These are phyloP conservation scores for Leccinum rimulosum DNA, from an alignment of 768 basidiomycete genomes.

Conservation along the genomic window DNA sequence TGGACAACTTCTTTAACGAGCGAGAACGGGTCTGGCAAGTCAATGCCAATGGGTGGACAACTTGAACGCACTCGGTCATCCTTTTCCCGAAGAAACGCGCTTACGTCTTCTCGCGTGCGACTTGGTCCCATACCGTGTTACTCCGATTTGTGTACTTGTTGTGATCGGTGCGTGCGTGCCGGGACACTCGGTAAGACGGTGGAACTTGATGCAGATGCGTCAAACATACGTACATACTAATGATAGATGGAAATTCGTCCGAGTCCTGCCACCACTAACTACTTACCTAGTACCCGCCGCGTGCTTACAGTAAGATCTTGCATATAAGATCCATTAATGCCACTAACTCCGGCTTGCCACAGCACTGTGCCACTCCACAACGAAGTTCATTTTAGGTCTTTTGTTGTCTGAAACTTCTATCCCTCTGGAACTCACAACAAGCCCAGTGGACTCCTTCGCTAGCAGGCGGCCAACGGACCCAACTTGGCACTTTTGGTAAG, in stretches of 20 bases:
- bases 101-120: slow-evolving; percentile 21
- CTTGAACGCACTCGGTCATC: slow-evolving; percentile 27
- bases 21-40: not conserved
- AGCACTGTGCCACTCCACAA: not conserved
- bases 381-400: not conserved
- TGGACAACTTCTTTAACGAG: not conserved
- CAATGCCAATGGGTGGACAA: not conserved
- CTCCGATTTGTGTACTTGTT: not conserved
- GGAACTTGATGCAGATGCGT: not conserved
- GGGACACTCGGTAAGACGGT: not conserved
- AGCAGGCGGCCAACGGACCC: not conserved
- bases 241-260: not conserved
- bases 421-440: not conserved
- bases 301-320: not conserved
- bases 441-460: not conserved
- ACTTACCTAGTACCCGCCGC: too few relatives aligned
- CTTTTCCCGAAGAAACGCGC: slow-evolving; percentile 20
- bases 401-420: not conserved
- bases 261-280: too few relatives aligned
- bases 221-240: not conserved
- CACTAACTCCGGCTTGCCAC: too few relatives aligned
- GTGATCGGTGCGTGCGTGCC: slow-evolving; percentile 1
- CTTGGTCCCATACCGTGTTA: slow-evolving; percentile 26
- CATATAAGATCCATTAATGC: not conserved
- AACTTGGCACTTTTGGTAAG: not conserved